Evolutionary conservation across 371 early-diverging fungal species (phyloP), one percentile per base, ranked within the genome.

Genomic region (Synchytrium microbalum): DNA sequence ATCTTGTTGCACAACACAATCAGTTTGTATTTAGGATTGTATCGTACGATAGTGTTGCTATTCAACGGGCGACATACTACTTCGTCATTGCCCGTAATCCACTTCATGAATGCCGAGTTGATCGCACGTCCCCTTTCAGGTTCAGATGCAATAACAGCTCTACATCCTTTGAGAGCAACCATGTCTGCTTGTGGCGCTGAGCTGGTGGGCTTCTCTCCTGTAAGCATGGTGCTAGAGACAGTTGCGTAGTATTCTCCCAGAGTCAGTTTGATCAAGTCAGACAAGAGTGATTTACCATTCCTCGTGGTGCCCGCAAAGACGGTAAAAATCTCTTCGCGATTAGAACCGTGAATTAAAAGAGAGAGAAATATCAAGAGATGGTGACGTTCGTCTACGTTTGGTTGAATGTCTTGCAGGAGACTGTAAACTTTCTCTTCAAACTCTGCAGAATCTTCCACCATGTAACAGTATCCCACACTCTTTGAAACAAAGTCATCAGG

Each of bases 11-110:
- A 51, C 51, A 51, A 13, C 51, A 51, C 14, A n/a, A 51, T 14
- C 51, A 51, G n/a, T n/a, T 51, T 51, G 51, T 14, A 51, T n/a
- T 51, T n/a, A 51, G 51, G 51, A 14, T 51, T 51, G n/a, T n/a
- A n/a, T 13, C 14, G 13, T n/a, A n/a, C 51, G 14, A 14, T 51
- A 13, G 14, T n/a, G 14, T 51, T n/a, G 14, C n/a, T 51, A n/a
- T 51, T 14, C 51, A 51, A n/a, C 51, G 13, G 14, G 14, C 51
- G 13, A n/a, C 14, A 51, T 14, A 51, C 13, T n/a, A 51, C 51
- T 13, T 51, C 51, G 51, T 51, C 51, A 14, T 51, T n/a, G n/a
- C 51, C 51, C 14, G 14, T 51, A 13, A 51, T 51, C 14, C 14
- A 14, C 51, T 51, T 51, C 14, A 51, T 14, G n/a, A n/a, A 13